Conservation (phyloP, 2,329 filamentous ascomycete species). For the Fusarium sacchari region DNA sequence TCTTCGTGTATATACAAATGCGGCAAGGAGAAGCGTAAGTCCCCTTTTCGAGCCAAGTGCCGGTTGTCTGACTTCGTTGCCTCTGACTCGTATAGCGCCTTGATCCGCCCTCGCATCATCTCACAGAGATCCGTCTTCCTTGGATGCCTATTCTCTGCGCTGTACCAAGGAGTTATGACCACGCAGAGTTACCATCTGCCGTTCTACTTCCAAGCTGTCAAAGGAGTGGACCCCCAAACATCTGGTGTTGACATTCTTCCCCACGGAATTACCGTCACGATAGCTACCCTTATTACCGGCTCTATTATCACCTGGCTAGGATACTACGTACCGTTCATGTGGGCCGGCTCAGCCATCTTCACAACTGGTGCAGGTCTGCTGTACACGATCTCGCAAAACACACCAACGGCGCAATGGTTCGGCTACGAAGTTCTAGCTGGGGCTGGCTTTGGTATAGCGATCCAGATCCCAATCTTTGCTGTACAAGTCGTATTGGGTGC, state of each 20-base stretch:
- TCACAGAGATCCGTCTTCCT: conserved; percentile 27
- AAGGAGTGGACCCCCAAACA: conserved; percentile 12
- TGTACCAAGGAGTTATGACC: conserved; percentile 37
- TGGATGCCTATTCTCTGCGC: conserved; percentile 25
- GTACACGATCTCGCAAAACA: conserved; percentile 43
- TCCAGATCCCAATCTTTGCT: conserved; percentile 56
- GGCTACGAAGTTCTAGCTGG: conserved; percentile 57
- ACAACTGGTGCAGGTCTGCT: conserved; percentile 26
- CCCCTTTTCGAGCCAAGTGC: background rate
- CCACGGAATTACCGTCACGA: conserved; percentile 23
- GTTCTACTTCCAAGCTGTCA: conserved; percentile 42
- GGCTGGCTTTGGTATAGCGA: conserved; percentile 53
- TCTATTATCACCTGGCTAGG: conserved; percentile 20
- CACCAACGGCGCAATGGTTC: conserved; percentile 52
- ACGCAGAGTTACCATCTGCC: conserved; percentile 33
- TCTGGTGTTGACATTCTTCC: conserved; percentile 36
- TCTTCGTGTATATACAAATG: conserved; percentile 26
- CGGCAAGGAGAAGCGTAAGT: conserved; percentile 26
- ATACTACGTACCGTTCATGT: conserved; percentile 38
- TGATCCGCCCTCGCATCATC: conserved; percentile 29
- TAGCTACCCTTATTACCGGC: conserved; percentile 26
- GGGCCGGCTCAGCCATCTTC: conserved; percentile 29
- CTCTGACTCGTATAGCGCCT: conserved; percentile 1
- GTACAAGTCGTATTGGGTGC: conserved; percentile 54
- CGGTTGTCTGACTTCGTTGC: too few species aligned